Evolutionary conservation across 495 filamentous ascomycete genomes (phyloP), one percentile per base, ranked within the genome.

Genomic region (Beverwykella pulmonaria): DNA sequence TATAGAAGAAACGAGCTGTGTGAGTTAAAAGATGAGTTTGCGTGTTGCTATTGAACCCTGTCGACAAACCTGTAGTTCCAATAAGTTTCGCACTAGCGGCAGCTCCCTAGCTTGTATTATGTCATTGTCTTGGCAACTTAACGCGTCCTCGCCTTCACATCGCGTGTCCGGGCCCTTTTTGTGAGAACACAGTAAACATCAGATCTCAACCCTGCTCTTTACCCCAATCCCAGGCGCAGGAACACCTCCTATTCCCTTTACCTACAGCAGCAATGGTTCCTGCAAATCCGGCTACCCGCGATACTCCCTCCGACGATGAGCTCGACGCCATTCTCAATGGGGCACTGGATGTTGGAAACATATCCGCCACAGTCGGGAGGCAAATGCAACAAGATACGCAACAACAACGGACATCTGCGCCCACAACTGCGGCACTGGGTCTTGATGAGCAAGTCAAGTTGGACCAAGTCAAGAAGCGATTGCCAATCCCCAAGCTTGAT

Each of bases 381-480:
- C 65, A 59, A 72, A 68, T 57, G 12, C 41, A 29, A 34, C 26
- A 26, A 36, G 61, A 64, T 15, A 7, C 41, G 23, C 47, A 26
- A 27, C 60, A 20, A 15, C 34, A 46, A 12, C 54, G 22, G 49
- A 57, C 71, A 49, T 57, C 61, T 36, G 77, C 76, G 34, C 22
- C 36, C 69, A 73, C 23, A 23, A 48, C 54, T 22, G 61, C 39
- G 19, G 76, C 69, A 2, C 74, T 96, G 22, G 92, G 92, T 8
- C 85, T 97, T 48, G 93, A 98, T 61, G 88, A 93, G 67, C 91
- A 96, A 70, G 83, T 99, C 65, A 88, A 89, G 67, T 80, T 97
- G 9, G 83, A 81, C 5, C 6, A 44, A 44, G 39, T 44, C 39
- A 93, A 88, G 76, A 90, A 88, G 72, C 82, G 91, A 68, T 84